Conservation (phyloP, 2,329 filamentous ascomycete genomes). For the Botrytis cinerea region DNA sequence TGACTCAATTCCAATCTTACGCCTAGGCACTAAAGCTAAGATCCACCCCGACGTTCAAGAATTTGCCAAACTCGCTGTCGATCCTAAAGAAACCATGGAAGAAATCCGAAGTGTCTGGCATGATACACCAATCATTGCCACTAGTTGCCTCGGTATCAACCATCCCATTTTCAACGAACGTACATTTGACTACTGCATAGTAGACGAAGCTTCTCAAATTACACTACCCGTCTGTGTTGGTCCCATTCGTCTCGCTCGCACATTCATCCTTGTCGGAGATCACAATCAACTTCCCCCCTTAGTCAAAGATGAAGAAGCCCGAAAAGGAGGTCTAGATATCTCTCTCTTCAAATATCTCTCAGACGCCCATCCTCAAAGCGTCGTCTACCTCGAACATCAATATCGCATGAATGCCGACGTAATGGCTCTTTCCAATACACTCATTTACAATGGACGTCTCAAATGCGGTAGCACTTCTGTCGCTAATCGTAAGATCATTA, state of each 20-base stretch:
- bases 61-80: constrained; percentile 77
- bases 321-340: constrained; percentile 82
- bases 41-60: constrained; percentile 84
- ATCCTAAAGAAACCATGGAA: constrained; percentile 74
- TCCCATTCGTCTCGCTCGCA: constrained; percentile 87
- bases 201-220: constrained; percentile 97
- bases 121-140: constrained; percentile 84
- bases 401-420: constrained; percentile 99
- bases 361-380: constrained; percentile 81
- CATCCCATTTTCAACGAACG: constrained; percentile 87
- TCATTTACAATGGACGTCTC: constrained; percentile 89
- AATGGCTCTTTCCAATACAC: constrained; percentile 87
- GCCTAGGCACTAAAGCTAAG: constrained; percentile 83
- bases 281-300: constrained; percentile 95
- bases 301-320: constrained; percentile 87
- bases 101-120: constrained; percentile 84
- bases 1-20: constrained; percentile 75
- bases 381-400: constrained; percentile 91
- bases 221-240: constrained; percentile 93
- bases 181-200: constrained; percentile 96
- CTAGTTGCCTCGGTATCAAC: constrained; percentile 89
- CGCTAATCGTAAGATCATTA: constrained; percentile 64
- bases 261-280: constrained; percentile 93
- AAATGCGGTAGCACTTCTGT: constrained; percentile 84
- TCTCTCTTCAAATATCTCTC: constrained; percentile 93